phyloP scores from a whole-genome alignment of 805 yeast species.

The Ogataea pini region DNA sequence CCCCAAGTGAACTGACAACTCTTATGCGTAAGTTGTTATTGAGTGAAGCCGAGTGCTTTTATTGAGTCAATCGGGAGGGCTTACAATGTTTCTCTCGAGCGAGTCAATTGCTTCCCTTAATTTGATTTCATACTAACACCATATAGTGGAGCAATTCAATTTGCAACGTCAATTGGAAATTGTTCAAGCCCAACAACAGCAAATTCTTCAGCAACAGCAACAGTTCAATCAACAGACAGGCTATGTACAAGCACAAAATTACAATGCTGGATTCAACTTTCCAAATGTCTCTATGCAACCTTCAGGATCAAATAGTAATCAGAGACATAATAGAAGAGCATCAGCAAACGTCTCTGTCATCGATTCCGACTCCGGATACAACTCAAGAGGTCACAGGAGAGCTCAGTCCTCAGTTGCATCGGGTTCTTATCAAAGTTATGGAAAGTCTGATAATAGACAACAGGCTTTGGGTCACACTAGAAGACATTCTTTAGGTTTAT shows the following conservation, averaged over 20 bases:
- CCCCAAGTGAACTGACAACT: conserved; percentile 93
- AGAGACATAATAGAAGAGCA: conserved; percentile 35
- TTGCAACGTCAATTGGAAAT: conserved; percentile 90
- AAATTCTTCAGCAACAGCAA: conserved; percentile 72
- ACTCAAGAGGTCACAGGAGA: conserved; percentile 44
- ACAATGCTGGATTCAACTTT: conserved; percentile 22
- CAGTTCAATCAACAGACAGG: conserved; percentile 37
- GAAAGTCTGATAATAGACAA: conserved; percentile 25
- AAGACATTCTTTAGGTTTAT: conserved; percentile 88
- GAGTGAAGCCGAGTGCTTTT: no score
- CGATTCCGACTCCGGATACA: conserved; percentile 17
- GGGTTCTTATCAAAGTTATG: conserved; percentile 22
- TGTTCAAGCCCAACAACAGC: conserved; percentile 92
- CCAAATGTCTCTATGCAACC: conserved; percentile 30
- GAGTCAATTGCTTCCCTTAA: no score
- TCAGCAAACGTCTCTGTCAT: conserved; percentile 27
- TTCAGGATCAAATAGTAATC: conserved; percentile 32
- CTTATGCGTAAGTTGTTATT: conserved; percentile 63
- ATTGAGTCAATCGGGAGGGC: no score
- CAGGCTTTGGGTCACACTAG: conserved; percentile 73
- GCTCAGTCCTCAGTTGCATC: conserved; percentile 42
- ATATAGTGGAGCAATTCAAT: conserved; percentile 82
- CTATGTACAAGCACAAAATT: conserved; percentile 19
- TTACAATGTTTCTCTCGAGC: no score
- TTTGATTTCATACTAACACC: no score